A percentile compares a stretch with the other conserved stretches of the same genome.
These are phyloP conservation scores for Globisporangium irregulare DNA, from an alignment of 352 stramenopile genomes.

Conservation along the genomic window DNA sequence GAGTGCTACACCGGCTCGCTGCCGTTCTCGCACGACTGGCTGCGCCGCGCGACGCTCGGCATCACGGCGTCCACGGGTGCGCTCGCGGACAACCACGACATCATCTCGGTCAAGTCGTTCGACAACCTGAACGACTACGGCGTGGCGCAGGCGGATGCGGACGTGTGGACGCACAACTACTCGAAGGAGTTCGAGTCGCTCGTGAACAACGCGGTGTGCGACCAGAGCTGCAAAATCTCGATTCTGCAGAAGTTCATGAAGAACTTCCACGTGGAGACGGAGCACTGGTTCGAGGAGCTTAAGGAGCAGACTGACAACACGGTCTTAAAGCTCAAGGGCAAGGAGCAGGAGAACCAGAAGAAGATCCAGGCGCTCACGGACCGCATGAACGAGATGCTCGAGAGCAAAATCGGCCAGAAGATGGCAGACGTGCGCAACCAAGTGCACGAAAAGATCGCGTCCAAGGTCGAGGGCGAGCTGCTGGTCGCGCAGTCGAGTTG, in stretches of 20 bases:
- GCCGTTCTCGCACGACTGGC: conserved; percentile 66
- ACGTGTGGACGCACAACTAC: conserved; percentile 82
- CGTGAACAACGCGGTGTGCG: conserved; percentile 52
- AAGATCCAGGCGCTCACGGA: conserved; percentile 72
- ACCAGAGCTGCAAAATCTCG: conserved; percentile 79
- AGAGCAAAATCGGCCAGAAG: conserved; percentile 71
- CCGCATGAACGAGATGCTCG: conserved; percentile 68
- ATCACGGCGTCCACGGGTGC: conserved; percentile 75
- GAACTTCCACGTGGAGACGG: conserved; percentile 81
- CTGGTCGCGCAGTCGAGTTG: conserved; percentile 61
- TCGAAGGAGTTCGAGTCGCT: conserved; percentile 78
- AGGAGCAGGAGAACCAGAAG: conserved; percentile 66
- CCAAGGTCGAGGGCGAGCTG: conserved; percentile 65
- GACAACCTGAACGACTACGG: conserved; percentile 56
- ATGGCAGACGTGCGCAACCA: conserved; percentile 55
- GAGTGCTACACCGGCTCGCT: conserved; percentile 66
- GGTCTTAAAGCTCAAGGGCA: conserved; percentile 66
- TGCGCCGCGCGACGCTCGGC: conserved; percentile 57
- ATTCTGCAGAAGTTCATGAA: conserved; percentile 79
- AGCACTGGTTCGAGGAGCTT: conserved; percentile 84
- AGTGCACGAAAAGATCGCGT: conserved; percentile 68
- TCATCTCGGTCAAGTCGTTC: conserved; percentile 64
- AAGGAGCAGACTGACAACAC: conserved; percentile 77
- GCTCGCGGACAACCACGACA: conserved; percentile 83
- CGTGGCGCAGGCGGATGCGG: conserved; percentile 52